Percentiles rank a stretch among this genome's conserved stretches.
Conservation (phyloP, 2,329 filamentous ascomycete species). For the Pseudocercospora pini-densiflorae region DNA sequence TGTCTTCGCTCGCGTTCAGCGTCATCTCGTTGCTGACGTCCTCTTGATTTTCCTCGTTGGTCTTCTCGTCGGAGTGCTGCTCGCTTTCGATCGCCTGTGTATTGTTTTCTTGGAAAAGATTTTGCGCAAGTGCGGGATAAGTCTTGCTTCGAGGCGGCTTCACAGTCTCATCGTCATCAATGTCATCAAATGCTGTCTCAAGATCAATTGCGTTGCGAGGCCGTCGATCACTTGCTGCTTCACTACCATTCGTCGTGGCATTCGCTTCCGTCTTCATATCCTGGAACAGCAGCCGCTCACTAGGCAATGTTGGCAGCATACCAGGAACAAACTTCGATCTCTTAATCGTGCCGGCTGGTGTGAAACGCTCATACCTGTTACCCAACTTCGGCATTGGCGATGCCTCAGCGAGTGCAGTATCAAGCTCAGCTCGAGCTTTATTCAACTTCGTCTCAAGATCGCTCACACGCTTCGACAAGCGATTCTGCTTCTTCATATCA, state of each 20-base stretch:
- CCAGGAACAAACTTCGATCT: conserved; percentile 41
- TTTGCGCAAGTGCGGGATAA: conserved; percentile 30
- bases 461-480: conserved; percentile 63
- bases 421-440: conserved; percentile 59
- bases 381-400: conserved; percentile 45
- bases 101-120: conserved; percentile 30
- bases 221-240: conserved; percentile 19
- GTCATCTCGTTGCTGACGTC: not conserved
- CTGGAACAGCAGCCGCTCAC: conserved; percentile 44
- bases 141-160: conserved; percentile 24
- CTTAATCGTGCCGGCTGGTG: conserved; percentile 36
- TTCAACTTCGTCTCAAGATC: conserved; percentile 64
- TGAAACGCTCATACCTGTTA: conserved; percentile 42
- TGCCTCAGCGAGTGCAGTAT: conserved; percentile 51
- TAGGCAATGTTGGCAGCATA: conserved; percentile 44
- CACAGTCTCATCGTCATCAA: conserved; percentile 29
- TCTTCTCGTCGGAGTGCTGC: not conserved
- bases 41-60: not conserved
- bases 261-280: conserved; percentile 26
- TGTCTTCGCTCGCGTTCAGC: not conserved
- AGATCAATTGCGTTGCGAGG: conserved; percentile 24
- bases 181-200: conserved; percentile 28
- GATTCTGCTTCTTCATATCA: conserved; percentile 60
- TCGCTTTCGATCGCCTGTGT: not conserved
- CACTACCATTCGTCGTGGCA: conserved; percentile 10